Evolutionary conservation across 2,329 filamentous ascomycete genomes (phyloP).

Genomic region (Phyllosticta citriasiana): DNA sequence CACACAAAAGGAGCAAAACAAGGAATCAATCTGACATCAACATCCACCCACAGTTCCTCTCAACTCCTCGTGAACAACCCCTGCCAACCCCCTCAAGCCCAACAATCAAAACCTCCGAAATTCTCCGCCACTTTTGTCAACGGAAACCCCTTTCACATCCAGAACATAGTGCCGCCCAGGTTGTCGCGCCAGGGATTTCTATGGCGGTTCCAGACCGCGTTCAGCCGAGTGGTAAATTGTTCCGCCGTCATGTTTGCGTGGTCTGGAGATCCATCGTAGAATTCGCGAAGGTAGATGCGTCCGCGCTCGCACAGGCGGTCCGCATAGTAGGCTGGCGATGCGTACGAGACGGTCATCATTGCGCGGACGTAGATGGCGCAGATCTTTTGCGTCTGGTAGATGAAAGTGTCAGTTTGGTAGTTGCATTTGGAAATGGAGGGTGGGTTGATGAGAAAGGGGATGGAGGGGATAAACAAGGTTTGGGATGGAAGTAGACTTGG

Average conservation of each 20-base stretch:
- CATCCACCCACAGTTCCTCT: too few relatives aligned
- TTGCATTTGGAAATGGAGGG: not conserved
- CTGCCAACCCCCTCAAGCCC: too few relatives aligned
- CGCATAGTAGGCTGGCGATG: conserved; percentile 29
- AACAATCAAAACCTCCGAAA: too few relatives aligned
- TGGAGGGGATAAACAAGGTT: not conserved
- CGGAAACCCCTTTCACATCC: conserved; percentile 6
- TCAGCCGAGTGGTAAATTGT: not conserved
- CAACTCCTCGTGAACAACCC: too few relatives aligned
- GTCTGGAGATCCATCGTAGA: not conserved
- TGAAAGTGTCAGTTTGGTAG: not conserved
- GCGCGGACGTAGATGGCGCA: conserved; percentile 26
- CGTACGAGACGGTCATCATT: conserved; percentile 25
- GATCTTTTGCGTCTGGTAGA: conserved; percentile 20
- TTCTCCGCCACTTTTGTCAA: too few relatives aligned
- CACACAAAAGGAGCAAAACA: too few relatives aligned
- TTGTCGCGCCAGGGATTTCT: conserved; percentile 19
- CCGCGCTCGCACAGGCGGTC: conserved; percentile 31
- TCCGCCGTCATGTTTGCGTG: not conserved
- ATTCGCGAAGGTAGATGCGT: conserved; percentile 18
- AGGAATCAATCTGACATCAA: too few relatives aligned
- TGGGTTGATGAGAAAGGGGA: not conserved
- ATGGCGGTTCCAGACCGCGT: not conserved
- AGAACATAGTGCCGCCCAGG: conserved; percentile 21
- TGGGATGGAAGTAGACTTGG: not conserved